Conservation (phyloP, 768 basidiomycete species). For the button mushroom (Agaricus bisporus) region DNA sequence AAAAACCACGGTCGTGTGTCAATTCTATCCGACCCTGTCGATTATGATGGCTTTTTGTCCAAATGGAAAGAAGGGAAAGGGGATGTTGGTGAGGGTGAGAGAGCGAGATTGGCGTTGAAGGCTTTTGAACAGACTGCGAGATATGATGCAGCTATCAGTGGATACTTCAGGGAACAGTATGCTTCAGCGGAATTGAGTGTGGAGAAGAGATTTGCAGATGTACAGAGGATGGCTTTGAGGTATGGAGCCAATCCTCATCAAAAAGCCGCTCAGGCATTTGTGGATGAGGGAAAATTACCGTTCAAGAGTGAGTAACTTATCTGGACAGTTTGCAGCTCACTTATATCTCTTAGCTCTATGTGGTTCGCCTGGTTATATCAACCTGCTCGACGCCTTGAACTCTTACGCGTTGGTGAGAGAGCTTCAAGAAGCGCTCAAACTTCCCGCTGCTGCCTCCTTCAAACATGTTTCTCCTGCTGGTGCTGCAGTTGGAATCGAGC, state of each 20-base stretch:
- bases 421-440: slow-evolving; percentile 75
- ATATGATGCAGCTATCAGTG: slow-evolving; percentile 94
- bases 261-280: slow-evolving; percentile 96
- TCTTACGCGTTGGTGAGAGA: slow-evolving; percentile 96
- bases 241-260: slow-evolving; percentile 99
- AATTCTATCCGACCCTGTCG: slow-evolving; percentile 81
- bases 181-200: slow-evolving; percentile 65
- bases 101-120: slow-evolving; percentile 85
- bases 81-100: slow-evolving; percentile 62
- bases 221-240: slow-evolving; percentile 81
- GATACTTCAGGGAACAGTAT: slow-evolving; percentile 96
- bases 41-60: slow-evolving; percentile 78
- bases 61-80: slow-evolving; percentile 67
- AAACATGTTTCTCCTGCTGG: slow-evolving; percentile 99
- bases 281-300: slow-evolving; percentile 81
- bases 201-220: slow-evolving; percentile 57
- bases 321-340: background rate
- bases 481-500: slow-evolving; percentile 83
- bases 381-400: slow-evolving; percentile 94
- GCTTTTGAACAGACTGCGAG: slow-evolving; percentile 95
- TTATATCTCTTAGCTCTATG: slow-evolving; percentile 56
- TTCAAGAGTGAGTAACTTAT: slow-evolving; percentile 67
- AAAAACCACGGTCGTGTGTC: slow-evolving; percentile 96
- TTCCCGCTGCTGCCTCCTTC: slow-evolving; percentile 98
- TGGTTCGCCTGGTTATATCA: slow-evolving; percentile 98